Evolutionary conservation across 176 grass and related monocot species (phyloP).

Genomic region (Aegilops bicornis): DNA sequence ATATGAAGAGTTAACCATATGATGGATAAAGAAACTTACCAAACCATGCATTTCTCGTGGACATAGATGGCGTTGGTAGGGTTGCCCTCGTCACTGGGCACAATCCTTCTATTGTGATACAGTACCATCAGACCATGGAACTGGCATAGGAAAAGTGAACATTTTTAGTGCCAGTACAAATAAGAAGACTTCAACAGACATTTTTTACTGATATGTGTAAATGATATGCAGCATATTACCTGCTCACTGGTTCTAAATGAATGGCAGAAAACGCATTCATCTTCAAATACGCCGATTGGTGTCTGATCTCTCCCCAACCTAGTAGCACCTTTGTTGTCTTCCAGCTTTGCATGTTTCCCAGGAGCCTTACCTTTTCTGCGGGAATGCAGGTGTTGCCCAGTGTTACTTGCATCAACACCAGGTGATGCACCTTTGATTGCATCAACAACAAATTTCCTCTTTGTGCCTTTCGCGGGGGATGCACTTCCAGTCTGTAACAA

Average conservation of each 20-base stretch:
- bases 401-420: conserved; percentile 12
- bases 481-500: not conserved
- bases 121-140: conserved; percentile 52
- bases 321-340: not conserved
- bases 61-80: conserved; percentile 42
- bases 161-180: not conserved
- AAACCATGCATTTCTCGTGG: conserved; percentile 56
- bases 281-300: conserved; percentile 55
- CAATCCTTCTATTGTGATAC: conserved; percentile 43
- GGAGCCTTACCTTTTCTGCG: not conserved
- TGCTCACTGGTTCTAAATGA: conserved; percentile 46
- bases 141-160: conserved; percentile 31
- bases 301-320: conserved; percentile 13
- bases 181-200: conserved; percentile 10
- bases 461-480: not conserved
- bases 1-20: not conserved
- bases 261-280: conserved; percentile 85
- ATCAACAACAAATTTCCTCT: not conserved
- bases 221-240: conserved; percentile 28
- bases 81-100: conserved; percentile 14
- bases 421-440: not conserved
- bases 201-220: not conserved
- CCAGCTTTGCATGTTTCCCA: not conserved
- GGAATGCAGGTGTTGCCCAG: not conserved
- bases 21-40: conserved; percentile 35